Conservation (phyloP, 202 grass and related monocot species). For the Saccharum hybrid region DNA sequence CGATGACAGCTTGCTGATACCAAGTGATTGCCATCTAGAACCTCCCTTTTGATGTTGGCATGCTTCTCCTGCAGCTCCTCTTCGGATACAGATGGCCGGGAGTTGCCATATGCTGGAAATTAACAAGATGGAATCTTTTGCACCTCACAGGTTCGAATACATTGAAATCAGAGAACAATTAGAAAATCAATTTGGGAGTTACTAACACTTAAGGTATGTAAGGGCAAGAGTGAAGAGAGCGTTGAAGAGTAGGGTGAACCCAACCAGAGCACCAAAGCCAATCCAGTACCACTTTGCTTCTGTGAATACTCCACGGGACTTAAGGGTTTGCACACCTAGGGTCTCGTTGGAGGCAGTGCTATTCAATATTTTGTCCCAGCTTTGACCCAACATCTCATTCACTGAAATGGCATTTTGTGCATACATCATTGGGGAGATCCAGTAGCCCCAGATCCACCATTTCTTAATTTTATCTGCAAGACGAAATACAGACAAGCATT, state of each 20-base stretch:
- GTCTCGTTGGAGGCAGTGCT: conserved; percentile 25
- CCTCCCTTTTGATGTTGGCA: conserved; percentile 62
- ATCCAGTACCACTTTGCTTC: conserved; percentile 96
- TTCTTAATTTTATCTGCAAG: conserved; percentile 72
- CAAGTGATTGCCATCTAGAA: conserved; percentile 44
- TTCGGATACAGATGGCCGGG: conserved; percentile 44
- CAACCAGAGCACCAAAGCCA: conserved; percentile 71
- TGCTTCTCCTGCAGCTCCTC: conserved; percentile 79
- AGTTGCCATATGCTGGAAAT: conserved; percentile 34
- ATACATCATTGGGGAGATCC: conserved; percentile 69
- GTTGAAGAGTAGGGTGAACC: conserved; percentile 76
- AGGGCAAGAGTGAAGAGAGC: conserved; percentile 75
- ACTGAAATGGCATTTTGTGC: conserved; percentile 62
- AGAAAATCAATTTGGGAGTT: conserved; percentile 1
- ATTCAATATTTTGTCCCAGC: conserved; percentile 44
- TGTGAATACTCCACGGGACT: conserved; percentile 60
- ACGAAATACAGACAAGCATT: conserved; percentile 32
- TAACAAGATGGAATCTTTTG: neutral
- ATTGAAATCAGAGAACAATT: conserved; percentile 4
- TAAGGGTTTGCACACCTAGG: conserved; percentile 62
- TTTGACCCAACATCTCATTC: conserved; percentile 46
- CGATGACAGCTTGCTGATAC: conserved; percentile 32
- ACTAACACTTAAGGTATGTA: conserved; percentile 70
- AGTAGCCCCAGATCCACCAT: conserved; percentile 98
- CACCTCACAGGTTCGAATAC: conserved; percentile 1